Evolutionary conservation across 495 filamentous ascomycete genomes (phyloP).

Genomic region (Penicillium taxi): DNA sequence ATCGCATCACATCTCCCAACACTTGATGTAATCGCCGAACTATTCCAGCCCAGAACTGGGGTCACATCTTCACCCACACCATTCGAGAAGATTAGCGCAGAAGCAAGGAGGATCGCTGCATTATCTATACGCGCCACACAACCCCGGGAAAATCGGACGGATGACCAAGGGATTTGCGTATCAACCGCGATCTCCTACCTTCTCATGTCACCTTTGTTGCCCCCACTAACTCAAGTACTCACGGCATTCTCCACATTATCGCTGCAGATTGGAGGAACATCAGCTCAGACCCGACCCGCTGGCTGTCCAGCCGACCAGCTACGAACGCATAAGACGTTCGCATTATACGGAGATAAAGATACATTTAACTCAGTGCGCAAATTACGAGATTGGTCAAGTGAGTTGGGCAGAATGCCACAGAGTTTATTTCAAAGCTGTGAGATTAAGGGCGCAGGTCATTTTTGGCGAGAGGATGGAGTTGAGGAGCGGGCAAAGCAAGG

Average conservation of each 20-base stretch:
- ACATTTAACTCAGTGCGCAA: conserved; percentile 63
- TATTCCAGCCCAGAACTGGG: conserved; percentile 45
- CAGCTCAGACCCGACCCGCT: conserved; percentile 26
- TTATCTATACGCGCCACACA: conserved; percentile 39
- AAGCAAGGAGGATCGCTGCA: conserved; percentile 54
- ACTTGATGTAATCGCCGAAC: conserved; percentile 46
- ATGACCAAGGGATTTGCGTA: conserved; percentile 7
- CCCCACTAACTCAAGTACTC: conserved; percentile 50
- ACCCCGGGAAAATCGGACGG: conserved; percentile 9
- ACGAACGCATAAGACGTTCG: conserved; percentile 51
- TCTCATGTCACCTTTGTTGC: conserved; percentile 70
- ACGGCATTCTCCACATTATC: conserved; percentile 44
- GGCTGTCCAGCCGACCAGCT: conserved; percentile 49
- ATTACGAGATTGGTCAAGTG: conserved; percentile 61
- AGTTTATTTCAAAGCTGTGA: conserved; percentile 47
- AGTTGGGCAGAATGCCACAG: conserved; percentile 33
- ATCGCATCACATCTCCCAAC: conserved; percentile 65
- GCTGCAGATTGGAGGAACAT: conserved; percentile 18
- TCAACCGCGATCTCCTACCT: conserved; percentile 53
- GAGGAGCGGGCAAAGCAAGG: conserved; percentile 42
- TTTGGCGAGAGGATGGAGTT: conserved; percentile 68
- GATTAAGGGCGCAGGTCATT: conserved; percentile 68
- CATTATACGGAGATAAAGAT: conserved; percentile 68
- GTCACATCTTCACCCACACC: conserved; percentile 39
- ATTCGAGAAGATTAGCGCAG: conserved; percentile 56